These are phyloP conservation scores for Phyllosticta citriasiana DNA, from an alignment of 2,329 filamentous ascomycete species.

Conservation along the genomic window DNA sequence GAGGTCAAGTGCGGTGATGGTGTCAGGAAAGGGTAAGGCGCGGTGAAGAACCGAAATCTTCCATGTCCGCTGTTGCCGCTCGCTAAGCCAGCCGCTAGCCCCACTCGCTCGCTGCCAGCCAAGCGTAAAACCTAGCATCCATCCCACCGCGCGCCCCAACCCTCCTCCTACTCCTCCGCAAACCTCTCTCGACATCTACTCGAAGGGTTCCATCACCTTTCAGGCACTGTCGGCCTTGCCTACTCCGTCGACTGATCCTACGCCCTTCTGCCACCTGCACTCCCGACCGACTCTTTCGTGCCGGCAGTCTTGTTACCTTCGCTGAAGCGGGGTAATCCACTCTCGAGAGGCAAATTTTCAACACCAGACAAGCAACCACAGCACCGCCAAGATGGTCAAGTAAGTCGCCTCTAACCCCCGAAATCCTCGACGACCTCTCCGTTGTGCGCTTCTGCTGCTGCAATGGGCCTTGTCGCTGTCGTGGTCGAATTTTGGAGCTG, in stretches of 20 bases:
- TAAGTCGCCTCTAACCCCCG: slow-evolving; percentile 49
- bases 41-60: not conserved
- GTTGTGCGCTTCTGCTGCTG: not conserved
- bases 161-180: slow-evolving; percentile 2
- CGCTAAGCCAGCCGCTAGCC: slow-evolving; percentile 2
- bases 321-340: slow-evolving; percentile 9
- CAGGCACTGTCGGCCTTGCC: slow-evolving; percentile 8
- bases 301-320: not conserved
- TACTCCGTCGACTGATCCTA: slow-evolving; percentile 7
- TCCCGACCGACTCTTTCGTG: not conserved
- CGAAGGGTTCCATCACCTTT: slow-evolving; percentile 3
- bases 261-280: not conserved
- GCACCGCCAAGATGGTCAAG: slow-evolving; percentile 99
- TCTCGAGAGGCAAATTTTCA: slow-evolving; percentile 7
- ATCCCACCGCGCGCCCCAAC: slow-evolving; percentile 9
- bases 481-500: not conserved
- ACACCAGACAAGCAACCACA: slow-evolving; percentile 3
- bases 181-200: slow-evolving; percentile 4
- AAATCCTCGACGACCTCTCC: not conserved
- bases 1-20: not conserved
- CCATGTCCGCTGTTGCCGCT: not conserved
- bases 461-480: not conserved
- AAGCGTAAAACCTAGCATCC: slow-evolving; percentile 11
- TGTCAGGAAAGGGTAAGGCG: slow-evolving; percentile 11
- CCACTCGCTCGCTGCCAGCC: slow-evolving; percentile 5